These are phyloP conservation scores for Flaveria floridana DNA, from an alignment of 140 eudicot genomes.

Conservation along the genomic window DNA sequence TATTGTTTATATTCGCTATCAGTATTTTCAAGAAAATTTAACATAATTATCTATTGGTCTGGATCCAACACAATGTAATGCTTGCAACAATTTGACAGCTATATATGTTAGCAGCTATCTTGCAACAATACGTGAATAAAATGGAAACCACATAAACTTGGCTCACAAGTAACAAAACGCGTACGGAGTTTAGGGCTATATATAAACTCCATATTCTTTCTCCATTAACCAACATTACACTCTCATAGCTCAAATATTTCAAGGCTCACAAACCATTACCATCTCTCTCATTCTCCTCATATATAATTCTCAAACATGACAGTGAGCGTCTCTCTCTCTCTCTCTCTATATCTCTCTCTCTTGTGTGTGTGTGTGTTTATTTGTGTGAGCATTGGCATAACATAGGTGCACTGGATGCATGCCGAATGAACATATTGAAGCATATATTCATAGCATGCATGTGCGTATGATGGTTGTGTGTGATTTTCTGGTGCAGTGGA, in stretches of 20 bases:
- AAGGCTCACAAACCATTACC: constrained; percentile 15
- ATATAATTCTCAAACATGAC: constrained; percentile 18
- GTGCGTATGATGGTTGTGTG: background rate
- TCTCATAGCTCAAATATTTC: background rate
- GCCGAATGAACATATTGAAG: background rate
- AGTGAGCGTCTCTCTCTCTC: constrained; percentile 32
- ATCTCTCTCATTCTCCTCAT: constrained; percentile 14
- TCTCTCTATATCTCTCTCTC: background rate
- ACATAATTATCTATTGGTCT: background rate
- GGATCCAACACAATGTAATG: background rate
- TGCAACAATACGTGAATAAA: background rate
- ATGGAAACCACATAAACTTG: constrained; percentile 22
- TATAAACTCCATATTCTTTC: constrained; percentile 6
- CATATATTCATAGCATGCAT: background rate
- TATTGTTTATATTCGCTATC: background rate
- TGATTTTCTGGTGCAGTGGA: background rate
- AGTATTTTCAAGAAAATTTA: background rate
- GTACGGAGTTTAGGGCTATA: constrained; percentile 12
- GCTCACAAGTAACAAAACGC: constrained; percentile 37
- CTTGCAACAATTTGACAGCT: constrained; percentile 16
- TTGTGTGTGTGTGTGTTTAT: background rate
- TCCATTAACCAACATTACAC: constrained; percentile 20
- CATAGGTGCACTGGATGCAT: background rate
- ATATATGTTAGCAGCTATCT: constrained; percentile 6
- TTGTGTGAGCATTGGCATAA: background rate